These are phyloP conservation scores for Suhomyces sp. DNA, from an alignment of 805 yeast species.

Conservation along the genomic window DNA sequence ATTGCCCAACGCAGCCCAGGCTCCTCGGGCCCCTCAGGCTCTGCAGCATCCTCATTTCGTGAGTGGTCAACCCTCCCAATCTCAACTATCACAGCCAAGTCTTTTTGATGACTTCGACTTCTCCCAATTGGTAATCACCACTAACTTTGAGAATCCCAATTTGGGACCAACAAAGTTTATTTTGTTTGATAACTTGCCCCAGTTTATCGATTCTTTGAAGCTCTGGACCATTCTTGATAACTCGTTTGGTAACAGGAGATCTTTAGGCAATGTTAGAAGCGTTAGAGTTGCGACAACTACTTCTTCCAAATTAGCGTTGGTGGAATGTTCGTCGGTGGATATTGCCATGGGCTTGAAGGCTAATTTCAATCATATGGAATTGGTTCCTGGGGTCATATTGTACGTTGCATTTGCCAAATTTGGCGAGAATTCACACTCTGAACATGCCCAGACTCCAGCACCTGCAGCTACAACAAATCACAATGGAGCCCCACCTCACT, in stretches of 20 bases:
- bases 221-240: slow-evolving; percentile 24
- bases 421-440: slow-evolving; percentile 22
- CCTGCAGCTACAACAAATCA: not conserved
- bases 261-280: slow-evolving; percentile 57
- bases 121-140: slow-evolving; percentile 56
- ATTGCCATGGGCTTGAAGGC: slow-evolving; percentile 78
- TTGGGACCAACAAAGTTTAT: slow-evolving; percentile 76
- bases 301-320: slow-evolving; percentile 39
- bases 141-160: slow-evolving; percentile 66
- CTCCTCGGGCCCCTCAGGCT: not conserved
- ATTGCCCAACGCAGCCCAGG: not conserved
- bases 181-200: slow-evolving; percentile 78
- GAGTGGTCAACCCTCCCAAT: not conserved
- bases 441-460: not conserved
- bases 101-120: slow-evolving; percentile 58
- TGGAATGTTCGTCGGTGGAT: slow-evolving; percentile 70
- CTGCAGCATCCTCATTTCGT: slow-evolving; percentile 4
- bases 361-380: slow-evolving; percentile 75
- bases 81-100: slow-evolving; percentile 6
- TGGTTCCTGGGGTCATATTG: slow-evolving; percentile 74
- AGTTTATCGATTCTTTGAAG: slow-evolving; percentile 53
- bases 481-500: not conserved
- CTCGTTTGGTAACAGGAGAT: slow-evolving; percentile 61
- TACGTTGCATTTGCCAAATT: slow-evolving; percentile 84
- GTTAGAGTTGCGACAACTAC: slow-evolving; percentile 32